Conservation (phyloP, 1,284 basidiomycete genomes). For the Amylostereum areolatum region DNA sequence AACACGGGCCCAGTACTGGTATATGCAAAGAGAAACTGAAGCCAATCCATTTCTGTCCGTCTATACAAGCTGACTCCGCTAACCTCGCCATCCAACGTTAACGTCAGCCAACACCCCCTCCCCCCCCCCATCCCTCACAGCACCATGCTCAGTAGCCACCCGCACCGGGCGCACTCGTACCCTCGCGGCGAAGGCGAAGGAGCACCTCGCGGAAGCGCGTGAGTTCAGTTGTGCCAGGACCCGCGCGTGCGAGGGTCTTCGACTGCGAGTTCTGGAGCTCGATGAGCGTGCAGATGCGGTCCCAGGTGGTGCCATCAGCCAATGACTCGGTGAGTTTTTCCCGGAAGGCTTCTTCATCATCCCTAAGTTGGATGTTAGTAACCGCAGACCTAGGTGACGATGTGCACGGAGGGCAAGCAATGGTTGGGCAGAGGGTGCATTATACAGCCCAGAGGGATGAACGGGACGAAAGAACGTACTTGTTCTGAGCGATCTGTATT, state of each 20-base stretch:
- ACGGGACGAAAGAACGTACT: conserved; percentile 52
- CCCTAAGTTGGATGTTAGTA: conserved; percentile 41
- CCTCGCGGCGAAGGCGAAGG: conserved; percentile 81
- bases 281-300: conserved; percentile 83
- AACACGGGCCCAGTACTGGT: too few relatives aligned
- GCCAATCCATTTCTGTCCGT: too few relatives aligned
- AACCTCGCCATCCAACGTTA: too few relatives aligned
- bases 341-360: conserved; percentile 82
- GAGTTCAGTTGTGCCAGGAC: conserved; percentile 86
- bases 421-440: too few relatives aligned
- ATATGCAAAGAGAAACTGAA: too few relatives aligned
- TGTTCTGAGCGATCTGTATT: conserved; percentile 91
- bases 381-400: not conserved
- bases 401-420: too few relatives aligned
- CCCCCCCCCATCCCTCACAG: too few relatives aligned
- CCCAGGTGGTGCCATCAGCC: conserved; percentile 92
- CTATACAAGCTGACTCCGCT: too few relatives aligned
- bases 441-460: not conserved
- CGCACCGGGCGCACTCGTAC: conserved; percentile 86
- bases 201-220: conserved; percentile 89
- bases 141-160: conserved; percentile 66
- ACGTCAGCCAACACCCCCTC: too few relatives aligned
- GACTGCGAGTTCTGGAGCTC: conserved; percentile 95
- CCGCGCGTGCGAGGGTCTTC: conserved; percentile 89
- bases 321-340: conserved; percentile 71